Percentiles rank a stretch among this genome's conserved stretches.
phyloP scores from a whole-genome alignment of 352 stramenopile species.

The Globisporangium takayamanum region DNA sequence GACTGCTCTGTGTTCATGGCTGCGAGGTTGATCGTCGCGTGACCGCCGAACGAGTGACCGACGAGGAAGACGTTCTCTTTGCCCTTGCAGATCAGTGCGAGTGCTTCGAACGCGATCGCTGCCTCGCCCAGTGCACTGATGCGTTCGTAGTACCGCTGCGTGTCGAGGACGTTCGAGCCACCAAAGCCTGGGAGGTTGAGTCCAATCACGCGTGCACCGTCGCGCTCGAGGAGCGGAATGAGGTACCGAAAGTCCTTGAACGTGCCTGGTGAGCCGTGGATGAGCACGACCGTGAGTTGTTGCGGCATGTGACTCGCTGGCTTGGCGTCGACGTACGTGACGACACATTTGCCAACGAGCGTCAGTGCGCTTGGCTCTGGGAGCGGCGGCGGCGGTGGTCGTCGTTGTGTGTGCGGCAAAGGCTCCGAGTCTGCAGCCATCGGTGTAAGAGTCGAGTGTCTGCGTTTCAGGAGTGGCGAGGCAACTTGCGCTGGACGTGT shows the following conservation, averaged over 20 bases:
- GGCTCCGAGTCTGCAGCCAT: no score
- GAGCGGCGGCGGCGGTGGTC: slow-evolving; percentile 11
- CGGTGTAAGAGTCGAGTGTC: no score
- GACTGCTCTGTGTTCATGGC: no score
- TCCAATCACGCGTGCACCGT: slow-evolving; percentile 36
- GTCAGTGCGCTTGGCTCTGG: slow-evolving; percentile 21
- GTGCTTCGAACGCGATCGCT: slow-evolving; percentile 20
- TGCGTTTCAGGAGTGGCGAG: no score
- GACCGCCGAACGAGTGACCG: slow-evolving; percentile 61
- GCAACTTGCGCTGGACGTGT: no score
- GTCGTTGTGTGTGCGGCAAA: no score
- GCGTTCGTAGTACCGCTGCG: slow-evolving; percentile 33
- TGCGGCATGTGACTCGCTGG: not conserved
- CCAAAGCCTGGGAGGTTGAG: slow-evolving; percentile 62
- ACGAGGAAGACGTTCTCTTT: slow-evolving; percentile 40
- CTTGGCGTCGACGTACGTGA: slow-evolving; percentile 34
- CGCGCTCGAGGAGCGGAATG: slow-evolving; percentile 35
- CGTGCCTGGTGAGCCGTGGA: slow-evolving; percentile 59
- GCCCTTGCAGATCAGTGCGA: slow-evolving; percentile 15
- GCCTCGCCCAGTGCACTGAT: no score
- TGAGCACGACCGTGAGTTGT: slow-evolving; percentile 39
- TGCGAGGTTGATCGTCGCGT: slow-evolving; percentile 42
- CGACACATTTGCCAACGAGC: slow-evolving; percentile 33
- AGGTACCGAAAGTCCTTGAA: slow-evolving; percentile 62
- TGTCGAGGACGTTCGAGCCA: slow-evolving; percentile 30